Base-by-base conservation (phyloP, 192 early-diverging fungal genomes). In the Geosiphon pyriformis region DNA sequence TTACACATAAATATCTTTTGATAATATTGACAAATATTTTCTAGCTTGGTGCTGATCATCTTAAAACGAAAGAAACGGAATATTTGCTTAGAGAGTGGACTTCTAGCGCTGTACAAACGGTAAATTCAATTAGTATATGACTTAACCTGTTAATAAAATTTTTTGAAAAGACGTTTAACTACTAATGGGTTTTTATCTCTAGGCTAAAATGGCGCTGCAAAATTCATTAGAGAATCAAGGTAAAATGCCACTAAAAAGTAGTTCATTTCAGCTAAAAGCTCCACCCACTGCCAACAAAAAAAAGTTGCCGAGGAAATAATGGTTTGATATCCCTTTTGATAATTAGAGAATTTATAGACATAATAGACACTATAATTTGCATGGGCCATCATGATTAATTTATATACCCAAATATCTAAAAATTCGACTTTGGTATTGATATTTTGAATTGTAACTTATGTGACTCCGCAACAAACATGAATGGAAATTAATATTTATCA, bases 41-140 rank as follows among this genome's bases (percentile, higher is more conserved):
- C 25, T 65, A 86, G 75, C 80, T 83, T 53, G 90, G 91, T 26
- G 82, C 83, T 20, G 87, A 89, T 18, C 87, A 94, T 65, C 76
- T 82, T 31, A 84, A 84, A 6, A 87, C 88, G 26, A 83, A 87
- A 71, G 88, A 90, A 49, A 85, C 81, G 15, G 83, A 80, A 33
- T 67, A 81, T 47, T 86, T 83, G 81, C 69, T 90, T n/a, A 77
- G 79, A 10, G 87, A 90, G 54, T 78, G 90, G 37, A 87, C 83
- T 3, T 73, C 79, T 54, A 83, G 82, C 37, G 83, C 85, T 11
- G 71, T 83, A 17, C 62, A 77, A 7, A 78, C 78, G 0, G 85
- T 81, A 35, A 79, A 77, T 54, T 2, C 23, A 29, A 55, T 12
- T 61, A 7, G 26, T 15, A 7, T 46, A 2, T 60, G 46, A 60